A percentile compares a stretch with the other conserved stretches of the same genome.
Evolutionary conservation across 176 grass and related monocot species (phyloP).

Genomic region (Neostapfia colusana): DNA sequence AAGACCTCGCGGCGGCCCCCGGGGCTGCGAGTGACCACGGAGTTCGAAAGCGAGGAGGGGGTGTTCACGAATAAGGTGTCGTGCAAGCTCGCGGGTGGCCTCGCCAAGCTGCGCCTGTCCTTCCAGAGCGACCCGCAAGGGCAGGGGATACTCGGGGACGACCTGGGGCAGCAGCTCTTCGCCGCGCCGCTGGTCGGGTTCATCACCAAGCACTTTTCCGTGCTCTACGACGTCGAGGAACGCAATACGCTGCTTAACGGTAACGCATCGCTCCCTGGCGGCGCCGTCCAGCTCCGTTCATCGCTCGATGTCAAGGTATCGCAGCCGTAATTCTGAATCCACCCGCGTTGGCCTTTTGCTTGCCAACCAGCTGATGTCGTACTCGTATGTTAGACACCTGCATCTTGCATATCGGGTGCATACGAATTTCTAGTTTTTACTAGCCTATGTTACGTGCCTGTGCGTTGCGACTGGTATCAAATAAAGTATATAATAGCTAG

Average conservation of each 20-base stretch:
- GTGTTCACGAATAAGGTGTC: conserved; percentile 84
- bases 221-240: conserved; percentile 70
- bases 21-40: conserved; percentile 64
- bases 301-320: conserved; percentile 82
- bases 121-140: conserved; percentile 73
- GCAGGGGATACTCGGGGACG: not conserved
- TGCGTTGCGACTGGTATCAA: no score
- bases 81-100: conserved; percentile 73
- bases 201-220: conserved; percentile 64
- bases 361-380: not conserved
- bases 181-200: conserved; percentile 54
- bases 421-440: not conserved
- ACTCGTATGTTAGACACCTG: not conserved
- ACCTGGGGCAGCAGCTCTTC: conserved; percentile 43
- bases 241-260: conserved; percentile 70
- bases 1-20: conserved; percentile 23
- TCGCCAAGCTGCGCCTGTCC: conserved; percentile 87
- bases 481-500: no score
- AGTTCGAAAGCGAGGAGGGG: conserved; percentile 75
- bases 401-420: no score
- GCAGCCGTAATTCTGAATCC: not conserved
- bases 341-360: not conserved
- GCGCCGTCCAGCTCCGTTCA: conserved; percentile 54
- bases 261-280: conserved; percentile 51
- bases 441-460: no score